Base-by-base conservation (phyloP, 768 basidiomycete genomes). In the Cubamyces lactineus region DNA sequence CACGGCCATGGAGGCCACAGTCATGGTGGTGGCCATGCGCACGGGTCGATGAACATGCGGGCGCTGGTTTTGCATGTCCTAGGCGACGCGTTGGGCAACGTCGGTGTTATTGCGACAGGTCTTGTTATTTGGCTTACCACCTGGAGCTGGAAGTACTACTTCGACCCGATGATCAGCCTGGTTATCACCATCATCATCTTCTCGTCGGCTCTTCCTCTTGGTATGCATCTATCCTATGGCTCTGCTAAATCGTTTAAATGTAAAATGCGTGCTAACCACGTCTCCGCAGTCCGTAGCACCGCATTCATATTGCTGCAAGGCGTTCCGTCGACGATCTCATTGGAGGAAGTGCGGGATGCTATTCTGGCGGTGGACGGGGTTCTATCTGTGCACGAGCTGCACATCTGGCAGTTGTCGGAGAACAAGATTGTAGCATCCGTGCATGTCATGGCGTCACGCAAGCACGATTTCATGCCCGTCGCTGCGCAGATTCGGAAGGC, bases 341-440 rank as follows among this genome's bases (percentile, higher is more conserved):
- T 98, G 21, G 94, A 96, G n/a, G 86, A 88, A 66, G 90, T 98
- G 19, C 86, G 89, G 48, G 75, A 79, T n/a, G 86, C 90, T 5
- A 96, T 99, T 59, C 79, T 91, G 15, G 78, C 77, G 3, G 91
- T 98, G 24, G 82, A 89, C 3, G 96, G 97, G 50, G 97, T 96
- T 26, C 76, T 88, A 54, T 91, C 91, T 23, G 79, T 98, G 28
- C 97, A 98, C 69, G 94, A 98, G 71, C 82, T 99, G 26, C 97
- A 99, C 75, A 86, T 98, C 55, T 99, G 97, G 97, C 94, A 96
- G 70, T 84, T 99, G 50, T 96, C 94, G 11, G 97, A 99, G 76
- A 86, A 84, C 59, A 98, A 97, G 73, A 86, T 95, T 57, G 90
- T 99, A 45, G 96, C 96, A 11, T 96, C 92, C 1, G 96, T 99